These are phyloP conservation scores for Vitis hybrid DNA, from an alignment of 177 flowering plant species.

Conservation along the genomic window DNA sequence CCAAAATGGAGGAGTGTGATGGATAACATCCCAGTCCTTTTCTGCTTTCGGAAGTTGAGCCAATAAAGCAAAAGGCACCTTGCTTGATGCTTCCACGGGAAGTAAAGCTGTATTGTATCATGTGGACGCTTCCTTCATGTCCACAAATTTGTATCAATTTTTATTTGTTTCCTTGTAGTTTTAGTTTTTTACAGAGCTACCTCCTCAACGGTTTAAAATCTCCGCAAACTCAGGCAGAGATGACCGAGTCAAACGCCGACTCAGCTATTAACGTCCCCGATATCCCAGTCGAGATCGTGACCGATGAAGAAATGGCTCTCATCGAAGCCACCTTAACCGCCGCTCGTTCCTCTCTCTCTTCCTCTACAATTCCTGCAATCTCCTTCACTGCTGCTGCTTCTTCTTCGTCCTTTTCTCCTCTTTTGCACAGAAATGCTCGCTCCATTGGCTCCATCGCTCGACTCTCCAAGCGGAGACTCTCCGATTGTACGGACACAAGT, in stretches of 20 bases:
- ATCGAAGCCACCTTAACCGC: conserved; percentile 65
- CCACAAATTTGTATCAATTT: too few relatives aligned
- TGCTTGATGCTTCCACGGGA: too few relatives aligned
- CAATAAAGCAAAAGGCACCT: too few relatives aligned
- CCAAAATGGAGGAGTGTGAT: too few relatives aligned
- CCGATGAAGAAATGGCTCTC: conserved; percentile 84
- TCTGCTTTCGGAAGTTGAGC: too few relatives aligned
- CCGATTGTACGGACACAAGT: conserved; percentile 13
- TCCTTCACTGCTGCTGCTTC: conserved; percentile 11
- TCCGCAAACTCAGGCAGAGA: conserved; percentile 7
- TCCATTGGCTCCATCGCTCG: conserved; percentile 36
- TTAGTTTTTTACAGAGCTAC: background rate
- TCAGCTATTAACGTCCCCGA: conserved; percentile 6
- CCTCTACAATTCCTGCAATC: conserved; percentile 4
- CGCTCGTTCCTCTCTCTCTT: conserved; percentile 23
- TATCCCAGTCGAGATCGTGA: conserved; percentile 66
- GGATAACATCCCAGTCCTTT: too few relatives aligned
- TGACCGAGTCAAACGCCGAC: conserved; percentile 7
- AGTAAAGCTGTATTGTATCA: too few relatives aligned
- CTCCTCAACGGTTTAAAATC: background rate
- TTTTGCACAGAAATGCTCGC: conserved; percentile 24
- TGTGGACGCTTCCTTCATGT: too few relatives aligned
- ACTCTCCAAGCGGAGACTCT: conserved; percentile 40
- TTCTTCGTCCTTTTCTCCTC: conserved; percentile 11
- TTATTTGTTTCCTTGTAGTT: background rate